Conservation (phyloP, 805 yeast genomes). For the Ogataea angusta region DNA sequence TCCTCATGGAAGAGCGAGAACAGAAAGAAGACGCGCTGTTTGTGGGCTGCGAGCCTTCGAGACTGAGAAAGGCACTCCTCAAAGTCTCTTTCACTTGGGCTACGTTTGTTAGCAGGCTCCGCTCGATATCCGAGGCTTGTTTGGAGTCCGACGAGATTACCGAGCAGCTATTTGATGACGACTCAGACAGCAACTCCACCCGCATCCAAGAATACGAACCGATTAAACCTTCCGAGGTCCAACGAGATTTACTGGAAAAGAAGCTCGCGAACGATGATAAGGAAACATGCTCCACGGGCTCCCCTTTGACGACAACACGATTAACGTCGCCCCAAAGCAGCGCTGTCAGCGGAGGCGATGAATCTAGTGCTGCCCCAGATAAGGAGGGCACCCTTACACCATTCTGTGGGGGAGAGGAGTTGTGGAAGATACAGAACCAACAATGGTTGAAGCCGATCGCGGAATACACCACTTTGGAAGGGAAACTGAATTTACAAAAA, state of each 20-base stretch:
- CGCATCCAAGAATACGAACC: not conserved
- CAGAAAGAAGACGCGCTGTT: not conserved
- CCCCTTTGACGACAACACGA: conserved; percentile 5
- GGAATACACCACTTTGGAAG: conserved; percentile 25
- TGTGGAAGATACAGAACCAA: conserved; percentile 69
- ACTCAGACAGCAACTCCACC: conserved; percentile 11
- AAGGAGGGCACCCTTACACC: conserved; percentile 22
- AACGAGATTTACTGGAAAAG: conserved; percentile 8
- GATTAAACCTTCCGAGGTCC: not conserved
- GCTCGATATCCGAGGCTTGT: conserved; percentile 46
- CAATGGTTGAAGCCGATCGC: conserved; percentile 58
- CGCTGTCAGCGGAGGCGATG: conserved; percentile 1
- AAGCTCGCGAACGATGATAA: conserved; percentile 16
- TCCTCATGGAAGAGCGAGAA: not conserved
- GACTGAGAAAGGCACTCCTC: conserved; percentile 27
- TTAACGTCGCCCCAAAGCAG: conserved; percentile 3
- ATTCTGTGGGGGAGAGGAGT: conserved; percentile 41
- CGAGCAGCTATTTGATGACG: conserved; percentile 46
- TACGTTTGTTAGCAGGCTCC: conserved; percentile 33
- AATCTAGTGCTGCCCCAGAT: not conserved
- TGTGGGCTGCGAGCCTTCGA: conserved; percentile 12
- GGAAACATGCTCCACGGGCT: conserved; percentile 12
- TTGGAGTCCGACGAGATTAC: conserved; percentile 48
- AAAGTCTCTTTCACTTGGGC: conserved; percentile 40
- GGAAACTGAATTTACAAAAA: conserved; percentile 23